Conservation (phyloP, 148 eudicot genomes). For the Cornus florida region DNA sequence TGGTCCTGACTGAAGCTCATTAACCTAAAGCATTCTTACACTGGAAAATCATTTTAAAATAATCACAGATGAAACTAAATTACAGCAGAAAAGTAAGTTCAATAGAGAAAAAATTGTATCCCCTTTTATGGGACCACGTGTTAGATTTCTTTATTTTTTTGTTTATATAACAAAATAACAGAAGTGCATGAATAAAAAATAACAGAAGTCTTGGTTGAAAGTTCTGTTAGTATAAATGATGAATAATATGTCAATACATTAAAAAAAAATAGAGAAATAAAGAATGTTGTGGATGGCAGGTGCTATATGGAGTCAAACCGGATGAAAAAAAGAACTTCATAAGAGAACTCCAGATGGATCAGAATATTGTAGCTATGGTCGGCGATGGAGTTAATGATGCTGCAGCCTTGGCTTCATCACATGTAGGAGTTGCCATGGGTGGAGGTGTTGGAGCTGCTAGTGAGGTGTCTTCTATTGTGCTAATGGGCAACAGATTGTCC, state of each 20-base stretch:
- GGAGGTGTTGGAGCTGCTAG: constrained; percentile 97
- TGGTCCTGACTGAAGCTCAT: too few relatives aligned
- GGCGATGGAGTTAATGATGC: constrained; percentile 99
- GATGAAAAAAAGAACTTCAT: constrained; percentile 74
- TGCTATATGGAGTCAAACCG: constrained; percentile 78
- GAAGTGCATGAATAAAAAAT: too few relatives aligned
- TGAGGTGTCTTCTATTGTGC: constrained; percentile 88
- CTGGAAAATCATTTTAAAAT: too few relatives aligned
- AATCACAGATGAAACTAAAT: too few relatives aligned
- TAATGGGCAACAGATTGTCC: constrained; percentile 83
- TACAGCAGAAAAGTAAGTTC: too few relatives aligned
- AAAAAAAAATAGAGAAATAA: not conserved
- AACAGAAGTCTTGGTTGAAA: too few relatives aligned
- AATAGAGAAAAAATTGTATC: too few relatives aligned
- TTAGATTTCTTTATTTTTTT: too few relatives aligned
- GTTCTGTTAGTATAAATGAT: too few relatives aligned
- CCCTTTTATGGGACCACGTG: too few relatives aligned
- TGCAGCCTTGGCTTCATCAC: constrained; percentile 91
- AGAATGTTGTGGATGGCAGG: constrained; percentile 32
- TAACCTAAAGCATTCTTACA: too few relatives aligned
- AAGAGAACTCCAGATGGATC: constrained; percentile 62
- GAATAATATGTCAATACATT: not conserved
- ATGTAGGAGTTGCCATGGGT: constrained; percentile 91
- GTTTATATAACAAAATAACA: too few relatives aligned
- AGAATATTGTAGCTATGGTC: constrained; percentile 92